Percentiles rank a stretch among this genome's conserved stretches.
Evolutionary conservation across 2,329 filamentous ascomycete genomes (phyloP).

Genomic region (Thielaviopsis punctulata): DNA sequence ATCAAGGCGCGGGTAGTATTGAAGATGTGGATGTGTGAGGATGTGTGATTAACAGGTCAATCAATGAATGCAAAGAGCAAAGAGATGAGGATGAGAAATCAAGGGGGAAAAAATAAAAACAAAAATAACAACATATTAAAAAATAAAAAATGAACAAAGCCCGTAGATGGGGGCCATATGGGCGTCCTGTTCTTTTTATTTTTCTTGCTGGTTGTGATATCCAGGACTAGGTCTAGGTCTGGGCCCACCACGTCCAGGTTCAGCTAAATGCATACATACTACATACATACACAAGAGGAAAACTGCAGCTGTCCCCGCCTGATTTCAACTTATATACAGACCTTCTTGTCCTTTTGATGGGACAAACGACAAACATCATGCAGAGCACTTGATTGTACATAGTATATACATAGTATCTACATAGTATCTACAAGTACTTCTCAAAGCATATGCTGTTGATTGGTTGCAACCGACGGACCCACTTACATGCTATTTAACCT

Average conservation of each 20-base stretch:
- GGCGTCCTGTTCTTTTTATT: neutral
- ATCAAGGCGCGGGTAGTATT: neutral
- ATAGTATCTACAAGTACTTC: too few species aligned
- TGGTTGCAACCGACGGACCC: neutral
- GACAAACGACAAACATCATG: too few species aligned
- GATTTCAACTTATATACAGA: too few species aligned
- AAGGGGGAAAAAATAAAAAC: neutral
- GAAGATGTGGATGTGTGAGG: neutral
- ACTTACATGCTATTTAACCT: neutral
- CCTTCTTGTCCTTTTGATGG: too few species aligned
- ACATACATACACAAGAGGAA: too few species aligned
- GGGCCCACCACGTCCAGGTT: too few species aligned
- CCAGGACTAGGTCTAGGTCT: too few species aligned
- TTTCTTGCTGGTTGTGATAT: neutral
- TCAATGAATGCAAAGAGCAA: neutral
- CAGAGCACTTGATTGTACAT: too few species aligned
- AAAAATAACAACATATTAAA: neutral
- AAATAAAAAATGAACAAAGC: neutral
- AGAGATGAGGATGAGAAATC: neutral
- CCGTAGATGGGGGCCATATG: slow-evolving; percentile 7
- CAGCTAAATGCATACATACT: too few species aligned
- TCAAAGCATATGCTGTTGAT: neutral
- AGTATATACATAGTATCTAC: too few species aligned
- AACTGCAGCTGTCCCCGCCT: too few species aligned
- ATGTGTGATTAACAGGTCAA: neutral